Conservation (phyloP, 345 rosid species). For the Lepidium africanum region DNA sequence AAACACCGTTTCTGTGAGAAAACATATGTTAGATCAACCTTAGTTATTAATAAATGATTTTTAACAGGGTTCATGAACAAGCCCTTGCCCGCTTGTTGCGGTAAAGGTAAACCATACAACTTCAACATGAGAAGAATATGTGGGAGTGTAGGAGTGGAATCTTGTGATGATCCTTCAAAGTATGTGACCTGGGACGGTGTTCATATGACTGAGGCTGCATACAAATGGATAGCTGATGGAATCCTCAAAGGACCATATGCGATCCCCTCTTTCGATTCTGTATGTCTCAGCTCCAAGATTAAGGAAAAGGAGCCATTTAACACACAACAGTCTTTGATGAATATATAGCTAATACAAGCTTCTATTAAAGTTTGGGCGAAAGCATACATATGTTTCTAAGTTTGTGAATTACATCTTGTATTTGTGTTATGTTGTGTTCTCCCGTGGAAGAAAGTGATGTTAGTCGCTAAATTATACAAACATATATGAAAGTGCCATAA, state of each 20-base stretch:
- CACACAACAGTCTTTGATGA: not conserved
- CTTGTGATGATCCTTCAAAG: conserved; percentile 10
- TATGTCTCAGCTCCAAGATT: not conserved
- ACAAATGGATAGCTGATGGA: conserved; percentile 7
- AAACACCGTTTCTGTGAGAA: no score
- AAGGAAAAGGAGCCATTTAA: not conserved
- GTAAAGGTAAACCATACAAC: conserved; percentile 32
- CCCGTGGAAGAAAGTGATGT: no score
- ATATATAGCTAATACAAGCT: not conserved
- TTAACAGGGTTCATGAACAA: conserved; percentile 20
- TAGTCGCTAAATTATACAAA: no score
- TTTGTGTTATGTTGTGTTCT: no score
- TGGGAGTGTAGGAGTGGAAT: conserved; percentile 1
- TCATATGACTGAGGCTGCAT: conserved; percentile 25
- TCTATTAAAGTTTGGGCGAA: not conserved
- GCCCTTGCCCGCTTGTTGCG: conserved; percentile 32
- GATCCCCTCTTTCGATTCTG: not conserved
- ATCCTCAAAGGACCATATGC: conserved; percentile 16
- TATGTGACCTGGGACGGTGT: conserved; percentile 34
- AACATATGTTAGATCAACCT: no score
- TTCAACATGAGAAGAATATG: not conserved
- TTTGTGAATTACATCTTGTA: no score
- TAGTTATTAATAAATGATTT: not conserved
- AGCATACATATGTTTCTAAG: no score
- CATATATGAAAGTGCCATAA: no score